Evolutionary conservation across 2,329 filamentous ascomycete species (phyloP).

Genomic region (Alternaria sp.): DNA sequence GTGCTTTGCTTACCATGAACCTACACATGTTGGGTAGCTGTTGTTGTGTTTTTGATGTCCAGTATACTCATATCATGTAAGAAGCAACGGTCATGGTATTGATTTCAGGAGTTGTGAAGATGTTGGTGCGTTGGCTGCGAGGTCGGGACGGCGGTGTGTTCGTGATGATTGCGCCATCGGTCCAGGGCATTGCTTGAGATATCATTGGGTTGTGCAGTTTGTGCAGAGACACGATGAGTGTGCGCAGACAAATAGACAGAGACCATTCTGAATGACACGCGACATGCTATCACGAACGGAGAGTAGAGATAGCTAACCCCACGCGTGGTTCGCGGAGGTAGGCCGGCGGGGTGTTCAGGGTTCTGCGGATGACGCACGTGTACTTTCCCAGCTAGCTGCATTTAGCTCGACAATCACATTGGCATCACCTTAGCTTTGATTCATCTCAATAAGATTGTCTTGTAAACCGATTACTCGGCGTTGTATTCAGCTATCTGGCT

Average conservation of each 20-base stretch:
- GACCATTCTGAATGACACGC: constrained; percentile 8
- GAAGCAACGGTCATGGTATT: not conserved
- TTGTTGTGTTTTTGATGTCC: not conserved
- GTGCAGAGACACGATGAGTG: constrained; percentile 9
- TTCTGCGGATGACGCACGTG: constrained; percentile 28
- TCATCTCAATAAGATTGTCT: constrained; percentile 5
- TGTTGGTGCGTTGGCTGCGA: constrained; percentile 28
- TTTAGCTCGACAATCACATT: constrained; percentile 4
- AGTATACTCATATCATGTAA: not conserved
- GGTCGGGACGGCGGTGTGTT: constrained; percentile 39
- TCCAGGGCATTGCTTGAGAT: constrained; percentile 35
- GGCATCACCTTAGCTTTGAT: not conserved
- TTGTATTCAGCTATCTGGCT: constrained; percentile 41
- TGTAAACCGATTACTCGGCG: constrained; percentile 31
- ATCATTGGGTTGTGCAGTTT: constrained; percentile 28
- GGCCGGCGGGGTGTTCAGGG: constrained; percentile 16
- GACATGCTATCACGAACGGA: constrained; percentile 20
- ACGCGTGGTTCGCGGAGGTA: constrained; percentile 20
- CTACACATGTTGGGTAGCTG: constrained; percentile 48
- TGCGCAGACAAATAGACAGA: not conserved
- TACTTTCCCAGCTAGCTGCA: constrained; percentile 10
- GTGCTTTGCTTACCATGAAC: constrained; percentile 47
- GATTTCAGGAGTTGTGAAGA: constrained; percentile 4
- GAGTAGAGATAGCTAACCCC: constrained; percentile 18
- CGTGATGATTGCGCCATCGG: constrained; percentile 48